These are phyloP conservation scores for Penicillium paxilli DNA, from an alignment of 495 filamentous ascomycete genomes.

Conservation along the genomic window DNA sequence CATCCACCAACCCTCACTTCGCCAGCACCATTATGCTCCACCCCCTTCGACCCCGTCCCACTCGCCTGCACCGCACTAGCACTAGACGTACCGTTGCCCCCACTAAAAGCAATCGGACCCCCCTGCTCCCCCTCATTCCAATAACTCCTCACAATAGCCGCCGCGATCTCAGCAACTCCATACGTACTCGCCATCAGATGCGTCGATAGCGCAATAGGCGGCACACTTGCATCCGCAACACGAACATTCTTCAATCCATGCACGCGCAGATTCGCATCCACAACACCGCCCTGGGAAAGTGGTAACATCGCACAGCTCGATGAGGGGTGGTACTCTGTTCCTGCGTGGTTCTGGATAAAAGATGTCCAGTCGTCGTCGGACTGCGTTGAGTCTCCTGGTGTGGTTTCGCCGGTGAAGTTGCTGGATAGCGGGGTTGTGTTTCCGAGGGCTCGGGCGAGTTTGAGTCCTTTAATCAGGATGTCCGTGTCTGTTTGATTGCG, in stretches of 20 bases:
- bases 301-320: constrained; percentile 55
- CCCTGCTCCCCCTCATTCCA: background rate
- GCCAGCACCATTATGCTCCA: background rate
- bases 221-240: constrained; percentile 49
- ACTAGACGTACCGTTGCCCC: background rate
- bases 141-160: constrained; percentile 12
- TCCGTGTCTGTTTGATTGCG: constrained; percentile 21
- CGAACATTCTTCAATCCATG: constrained; percentile 53
- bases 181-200: constrained; percentile 53
- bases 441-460: constrained; percentile 29
- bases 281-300: constrained; percentile 46
- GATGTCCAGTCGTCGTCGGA: constrained; percentile 28
- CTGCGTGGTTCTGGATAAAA: constrained; percentile 19
- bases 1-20: background rate
- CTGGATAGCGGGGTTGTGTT: constrained; percentile 23
- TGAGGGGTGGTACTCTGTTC: constrained; percentile 49
- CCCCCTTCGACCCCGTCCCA: background rate
- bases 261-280: constrained; percentile 47
- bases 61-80: background rate
- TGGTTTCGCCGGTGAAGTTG: constrained; percentile 25
- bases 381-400: constrained; percentile 20
- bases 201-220: constrained; percentile 47
- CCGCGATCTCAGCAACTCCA: constrained; percentile 48
- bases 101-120: background rate
- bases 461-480: constrained; percentile 37